Conservation (phyloP, 805 yeast genomes). For the Diddensiella caesifluorescens region DNA sequence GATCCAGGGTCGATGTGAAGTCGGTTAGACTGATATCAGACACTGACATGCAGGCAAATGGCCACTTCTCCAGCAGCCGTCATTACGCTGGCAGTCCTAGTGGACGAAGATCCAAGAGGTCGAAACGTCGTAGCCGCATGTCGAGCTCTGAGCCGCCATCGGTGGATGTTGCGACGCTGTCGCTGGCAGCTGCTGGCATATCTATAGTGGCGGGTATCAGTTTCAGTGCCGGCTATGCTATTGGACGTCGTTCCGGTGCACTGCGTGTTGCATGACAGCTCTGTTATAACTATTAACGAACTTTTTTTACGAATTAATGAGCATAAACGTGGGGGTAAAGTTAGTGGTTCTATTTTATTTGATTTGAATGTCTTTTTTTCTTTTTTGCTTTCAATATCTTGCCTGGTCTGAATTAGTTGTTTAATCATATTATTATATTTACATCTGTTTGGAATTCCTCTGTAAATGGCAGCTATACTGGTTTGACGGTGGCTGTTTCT, state of each 20-base stretch:
- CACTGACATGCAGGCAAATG: slow-evolving; percentile 5
- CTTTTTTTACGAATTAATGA: slow-evolving; percentile 1
- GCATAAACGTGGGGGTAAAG: neutral
- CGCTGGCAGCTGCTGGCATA: slow-evolving; percentile 19
- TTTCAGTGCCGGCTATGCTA: slow-evolving; percentile 23
- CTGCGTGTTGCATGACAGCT: slow-evolving; percentile 5
- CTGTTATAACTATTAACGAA: neutral
- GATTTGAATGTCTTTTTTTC: too few relatives aligned
- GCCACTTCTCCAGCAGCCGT: neutral
- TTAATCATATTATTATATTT: too few relatives aligned
- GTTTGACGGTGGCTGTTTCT: too few relatives aligned
- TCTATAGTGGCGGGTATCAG: slow-evolving; percentile 21
- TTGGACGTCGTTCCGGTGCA: slow-evolving; percentile 17
- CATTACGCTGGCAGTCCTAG: neutral
- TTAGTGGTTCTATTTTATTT: too few relatives aligned
- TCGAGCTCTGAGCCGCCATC: neutral
- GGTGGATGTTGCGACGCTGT: slow-evolving; percentile 13
- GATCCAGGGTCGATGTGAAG: slow-evolving; percentile 2
- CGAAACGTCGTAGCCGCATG: slow-evolving; percentile 4
- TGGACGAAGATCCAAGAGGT: slow-evolving; percentile 4
- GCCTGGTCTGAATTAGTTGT: too few relatives aligned
- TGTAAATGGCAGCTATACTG: too few relatives aligned
- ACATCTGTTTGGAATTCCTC: too few relatives aligned
- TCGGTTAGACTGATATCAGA: slow-evolving; percentile 13
- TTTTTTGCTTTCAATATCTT: too few relatives aligned